Base-by-base conservation (phyloP, 2,329 filamentous ascomycete species). In the Septoria petroselini region DNA sequence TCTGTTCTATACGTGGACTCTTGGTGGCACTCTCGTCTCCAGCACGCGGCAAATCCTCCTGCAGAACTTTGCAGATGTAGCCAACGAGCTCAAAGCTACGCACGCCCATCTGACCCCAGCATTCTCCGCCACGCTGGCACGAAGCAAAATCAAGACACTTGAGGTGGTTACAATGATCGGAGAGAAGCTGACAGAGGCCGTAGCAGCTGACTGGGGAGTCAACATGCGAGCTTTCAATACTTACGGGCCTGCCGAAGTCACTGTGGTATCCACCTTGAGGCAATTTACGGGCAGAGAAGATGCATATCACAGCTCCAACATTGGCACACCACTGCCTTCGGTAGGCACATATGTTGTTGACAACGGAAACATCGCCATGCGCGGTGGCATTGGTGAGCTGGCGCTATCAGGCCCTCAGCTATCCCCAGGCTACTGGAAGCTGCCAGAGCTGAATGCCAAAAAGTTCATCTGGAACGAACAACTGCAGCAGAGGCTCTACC, bases 391-490 rank as follows among this genome's bases (percentile, higher is more conserved):
- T 18, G 65, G 65, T 7, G 64, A 68, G 31, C 53, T 67, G 11
- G 62, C 60, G 4, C 38, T 68, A 9, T 57, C 62, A n/a, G 65
- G 65, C 3, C 60, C 62, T 15, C 64, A 65, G 27, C 57, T 68
- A 14, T 62, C 62, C 2, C 52, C 55, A 17, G 65, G 65, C 1
- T 68, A 67, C 35, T 53, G 66, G 41, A 64, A 67, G 9, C 58
- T 63, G 30, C 54, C 60, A 2, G 63, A 66, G 29, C 57, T 64
- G 7, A 66, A 62, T 7, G 59, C 57, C 3, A 57, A 60, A 12
- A 65, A 64, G 21, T 67, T 65, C 37, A 51, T 67, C 11, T 68
- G 63, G 63, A 67, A 61, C 11, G 58, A 81, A 0, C 84, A 91
- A 60, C 76, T 82, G 0, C 54, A 66, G 1, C 21, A 52, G 48